Evolutionary conservation across 768 basidiomycete genomes (phyloP), one percentile per base, ranked within the genome.

Genomic region (Calocera viscosa): DNA sequence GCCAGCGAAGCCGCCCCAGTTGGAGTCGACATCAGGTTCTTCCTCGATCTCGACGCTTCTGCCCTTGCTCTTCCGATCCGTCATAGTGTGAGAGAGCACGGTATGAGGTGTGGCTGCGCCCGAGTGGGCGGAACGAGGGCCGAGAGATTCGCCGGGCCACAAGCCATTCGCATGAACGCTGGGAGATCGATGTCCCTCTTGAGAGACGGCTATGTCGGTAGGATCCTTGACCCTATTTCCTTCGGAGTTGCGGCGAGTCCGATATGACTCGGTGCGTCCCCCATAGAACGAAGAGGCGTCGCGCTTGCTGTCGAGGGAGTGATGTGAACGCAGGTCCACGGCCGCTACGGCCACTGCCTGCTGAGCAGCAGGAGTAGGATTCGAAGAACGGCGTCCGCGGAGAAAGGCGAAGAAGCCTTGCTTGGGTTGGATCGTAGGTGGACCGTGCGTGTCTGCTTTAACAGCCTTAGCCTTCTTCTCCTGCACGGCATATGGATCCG

Each of bases 1-100:
- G 16, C 53, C 53, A 26, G 8, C 22, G 53, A 60, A 60, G 53
- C 53, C 53, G 19, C 53, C 53, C 14, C 53, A 5, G 14, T 60
- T 26, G 11, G 53, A 26, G 30, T 60, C 53, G 30, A 60, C 53
- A 32, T 60, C 53, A 19, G 11, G 53, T 30, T 28, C 53, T 19
- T 60, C 53, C 30, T 60, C 53, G 30, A 60, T 60, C 53, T 60
- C 53, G 53, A 60, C 26, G 53, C 24, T 60, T 22, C 30, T 60
- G 11, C 14, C 24, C 53, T 60, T 60, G 26, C 53, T 32, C 53
- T 60, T 60, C 53, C 30, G 30, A 32, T 60, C 53, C 5, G 30
- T 32, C 19, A 19, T 32, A 14, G 16, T 47, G 3, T 26, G 24
- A 32, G 24, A 16, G 26, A 28, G 11, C 24, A 26, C 30, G 19